A percentile compares a stretch with the other conserved stretches of the same genome.
Conservation (phyloP, 352 stramenopile species). For the Phytophthora citrophthora region DNA sequence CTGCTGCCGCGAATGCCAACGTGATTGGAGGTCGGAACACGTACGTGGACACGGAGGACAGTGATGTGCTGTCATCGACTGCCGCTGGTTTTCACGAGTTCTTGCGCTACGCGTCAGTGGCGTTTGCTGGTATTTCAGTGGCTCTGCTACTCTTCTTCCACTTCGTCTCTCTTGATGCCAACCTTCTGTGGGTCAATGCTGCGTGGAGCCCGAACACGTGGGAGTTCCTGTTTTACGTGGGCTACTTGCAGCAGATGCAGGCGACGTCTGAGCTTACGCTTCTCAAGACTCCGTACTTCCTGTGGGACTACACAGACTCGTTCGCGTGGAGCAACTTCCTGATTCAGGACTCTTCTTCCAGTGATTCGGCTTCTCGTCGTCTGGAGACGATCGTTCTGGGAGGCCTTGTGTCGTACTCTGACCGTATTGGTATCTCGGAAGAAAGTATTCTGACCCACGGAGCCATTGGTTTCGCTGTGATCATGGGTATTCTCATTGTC, state of each 20-base stretch:
- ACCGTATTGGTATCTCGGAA: constrained; percentile 61
- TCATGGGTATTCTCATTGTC: constrained; percentile 51
- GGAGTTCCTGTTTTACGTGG: constrained; percentile 74
- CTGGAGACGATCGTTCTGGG: constrained; percentile 64
- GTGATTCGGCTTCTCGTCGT: constrained; percentile 39
- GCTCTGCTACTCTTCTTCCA: constrained; percentile 68
- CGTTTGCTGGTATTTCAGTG: constrained; percentile 72
- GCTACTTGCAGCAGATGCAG: constrained; percentile 77
- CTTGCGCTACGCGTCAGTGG: constrained; percentile 56
- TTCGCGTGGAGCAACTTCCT: constrained; percentile 80
- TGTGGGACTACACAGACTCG: constrained; percentile 74
- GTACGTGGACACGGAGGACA: constrained; percentile 55
- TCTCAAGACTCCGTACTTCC: constrained; percentile 68
- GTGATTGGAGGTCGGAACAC: constrained; percentile 65
- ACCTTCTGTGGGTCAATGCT: constrained; percentile 47
- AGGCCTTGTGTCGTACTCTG: constrained; percentile 61
- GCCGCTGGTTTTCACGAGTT: constrained; percentile 65
- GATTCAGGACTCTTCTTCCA: constrained; percentile 29
- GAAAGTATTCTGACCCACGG: constrained; percentile 47
- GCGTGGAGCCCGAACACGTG: constrained; percentile 77
- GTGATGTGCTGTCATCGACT: constrained; percentile 48
- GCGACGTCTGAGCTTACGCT: constrained; percentile 65
- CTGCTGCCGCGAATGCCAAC: constrained; percentile 36
- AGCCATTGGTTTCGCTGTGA: constrained; percentile 48
- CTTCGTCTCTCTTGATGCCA: constrained; percentile 59